A percentile compares a stretch with the other conserved stretches of the same genome.
Conservation (phyloP, 108 stramenopile genomes). For the Cyclotella cryptica region DNA sequence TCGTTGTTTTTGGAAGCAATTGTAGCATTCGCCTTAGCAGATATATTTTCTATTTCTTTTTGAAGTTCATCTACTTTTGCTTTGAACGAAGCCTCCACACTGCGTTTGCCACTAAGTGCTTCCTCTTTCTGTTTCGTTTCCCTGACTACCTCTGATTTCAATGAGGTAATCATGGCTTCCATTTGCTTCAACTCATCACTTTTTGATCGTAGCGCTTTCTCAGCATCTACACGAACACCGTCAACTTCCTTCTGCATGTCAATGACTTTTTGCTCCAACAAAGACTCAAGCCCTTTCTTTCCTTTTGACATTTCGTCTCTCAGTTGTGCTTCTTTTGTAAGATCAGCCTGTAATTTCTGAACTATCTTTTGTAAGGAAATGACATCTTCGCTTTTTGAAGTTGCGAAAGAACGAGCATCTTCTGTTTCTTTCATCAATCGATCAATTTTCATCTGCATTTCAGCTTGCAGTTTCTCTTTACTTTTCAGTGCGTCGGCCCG, state of each 20-base stretch:
- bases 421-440: conserved; percentile 21
- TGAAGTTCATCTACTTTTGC: conserved; percentile 26
- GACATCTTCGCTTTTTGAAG: conserved; percentile 22
- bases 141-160: conserved; percentile 20
- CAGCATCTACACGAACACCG: conserved; percentile 24
- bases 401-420: conserved; percentile 10
- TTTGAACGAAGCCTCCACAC: conserved; percentile 1
- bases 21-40: conserved; percentile 21
- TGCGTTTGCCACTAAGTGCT: neutral
- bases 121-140: conserved; percentile 18
- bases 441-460: conserved; percentile 32
- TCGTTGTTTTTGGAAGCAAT: conserved; percentile 29
- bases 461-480: conserved; percentile 36
- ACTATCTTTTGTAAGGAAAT: conserved; percentile 12
- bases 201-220: conserved; percentile 26
- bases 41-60: conserved; percentile 14
- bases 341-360: conserved; percentile 20
- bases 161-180: conserved; percentile 15
- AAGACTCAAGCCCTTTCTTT: conserved; percentile 23
- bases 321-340: conserved; percentile 27
- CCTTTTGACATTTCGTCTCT: conserved; percentile 34
- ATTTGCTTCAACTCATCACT: conserved; percentile 37
- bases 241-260: conserved; percentile 32
- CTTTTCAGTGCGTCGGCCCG: conserved; percentile 28
- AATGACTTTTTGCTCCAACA: conserved; percentile 36